A percentile compares a stretch with the other conserved stretches of the same genome.
phyloP scores from a whole-genome alignment of 345 rosid species.

The Lenwebbia sp. region DNA sequence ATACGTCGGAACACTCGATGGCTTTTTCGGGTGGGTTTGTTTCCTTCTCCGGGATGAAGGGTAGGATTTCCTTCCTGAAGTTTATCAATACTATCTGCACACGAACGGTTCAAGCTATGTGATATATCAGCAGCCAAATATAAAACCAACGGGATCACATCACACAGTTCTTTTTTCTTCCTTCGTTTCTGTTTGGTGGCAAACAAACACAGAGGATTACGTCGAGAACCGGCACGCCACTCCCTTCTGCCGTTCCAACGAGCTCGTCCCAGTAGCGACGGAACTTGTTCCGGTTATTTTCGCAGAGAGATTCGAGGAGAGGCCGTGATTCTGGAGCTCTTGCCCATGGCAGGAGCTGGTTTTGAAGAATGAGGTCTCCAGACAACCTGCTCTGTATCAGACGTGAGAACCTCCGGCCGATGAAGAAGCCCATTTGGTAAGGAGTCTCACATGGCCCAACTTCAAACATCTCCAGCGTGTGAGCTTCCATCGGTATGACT shows the following conservation, averaged over 20 bases:
- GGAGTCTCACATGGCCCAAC: constrained; percentile 44
- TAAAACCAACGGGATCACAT: not conserved
- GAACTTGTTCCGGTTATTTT: constrained; percentile 28
- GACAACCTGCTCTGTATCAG: constrained; percentile 36
- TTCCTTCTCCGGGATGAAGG: constrained; percentile 29
- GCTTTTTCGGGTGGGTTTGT: not conserved
- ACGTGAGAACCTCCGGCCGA: constrained; percentile 34
- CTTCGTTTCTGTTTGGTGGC: not conserved
- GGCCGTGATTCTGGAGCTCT: constrained; percentile 6
- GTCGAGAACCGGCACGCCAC: constrained; percentile 38
- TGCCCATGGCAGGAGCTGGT: constrained; percentile 45
- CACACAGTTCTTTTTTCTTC: not conserved
- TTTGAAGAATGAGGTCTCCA: constrained; percentile 34
- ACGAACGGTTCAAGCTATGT: not conserved
- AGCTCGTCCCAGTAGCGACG: constrained; percentile 53
- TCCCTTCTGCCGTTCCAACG: constrained; percentile 42
- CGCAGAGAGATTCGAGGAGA: constrained; percentile 20
- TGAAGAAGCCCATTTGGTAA: constrained; percentile 30
- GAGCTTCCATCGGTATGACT: not conserved
- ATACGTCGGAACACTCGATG: constrained; percentile 39
- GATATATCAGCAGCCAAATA: not conserved
- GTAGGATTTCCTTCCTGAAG: constrained; percentile 61
- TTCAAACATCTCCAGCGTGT: constrained; percentile 32
- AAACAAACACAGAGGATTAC: constrained; percentile 8
- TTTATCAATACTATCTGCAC: constrained; percentile 43